Conservation (phyloP, 257 asterid species). For the Nicotiana tomentosiformis region DNA sequence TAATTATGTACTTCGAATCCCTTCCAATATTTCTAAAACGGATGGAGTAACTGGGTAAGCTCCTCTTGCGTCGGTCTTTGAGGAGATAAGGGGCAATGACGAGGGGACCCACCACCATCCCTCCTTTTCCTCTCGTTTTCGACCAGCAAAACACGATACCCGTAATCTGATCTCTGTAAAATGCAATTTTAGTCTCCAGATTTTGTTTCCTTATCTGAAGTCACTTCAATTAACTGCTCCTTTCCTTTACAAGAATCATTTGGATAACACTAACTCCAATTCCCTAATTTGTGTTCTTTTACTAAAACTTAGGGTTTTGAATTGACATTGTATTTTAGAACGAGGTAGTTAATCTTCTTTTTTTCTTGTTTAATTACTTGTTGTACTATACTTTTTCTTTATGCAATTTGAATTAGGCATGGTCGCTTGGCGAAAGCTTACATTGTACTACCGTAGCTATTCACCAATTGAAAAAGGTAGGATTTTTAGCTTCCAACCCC, state of each 20-base stretch:
- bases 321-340: not conserved
- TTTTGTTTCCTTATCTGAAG: not conserved
- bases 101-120: not conserved
- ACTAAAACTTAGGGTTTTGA: not conserved
- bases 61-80: not conserved
- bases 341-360: not conserved
- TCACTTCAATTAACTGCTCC: not conserved
- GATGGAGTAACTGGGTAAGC: too few relatives aligned
- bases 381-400: not conserved
- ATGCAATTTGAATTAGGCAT: not conserved
- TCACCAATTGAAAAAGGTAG: not conserved
- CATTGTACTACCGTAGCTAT: not conserved
- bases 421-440: not conserved
- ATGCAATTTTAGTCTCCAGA: not conserved
- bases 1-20: too few relatives aligned
- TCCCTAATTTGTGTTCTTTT: not conserved
- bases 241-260: not conserved
- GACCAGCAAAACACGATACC: not conserved
- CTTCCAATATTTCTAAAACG: too few relatives aligned
- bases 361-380: not conserved
- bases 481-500: not conserved
- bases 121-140: not conserved
- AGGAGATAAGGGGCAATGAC: not conserved
- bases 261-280: not conserved
- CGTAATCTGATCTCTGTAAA: not conserved